Evolutionary conservation across 1,284 basidiomycete genomes (phyloP), one percentile per base, ranked within the genome.

Genomic region (Polyporus tsugae): DNA sequence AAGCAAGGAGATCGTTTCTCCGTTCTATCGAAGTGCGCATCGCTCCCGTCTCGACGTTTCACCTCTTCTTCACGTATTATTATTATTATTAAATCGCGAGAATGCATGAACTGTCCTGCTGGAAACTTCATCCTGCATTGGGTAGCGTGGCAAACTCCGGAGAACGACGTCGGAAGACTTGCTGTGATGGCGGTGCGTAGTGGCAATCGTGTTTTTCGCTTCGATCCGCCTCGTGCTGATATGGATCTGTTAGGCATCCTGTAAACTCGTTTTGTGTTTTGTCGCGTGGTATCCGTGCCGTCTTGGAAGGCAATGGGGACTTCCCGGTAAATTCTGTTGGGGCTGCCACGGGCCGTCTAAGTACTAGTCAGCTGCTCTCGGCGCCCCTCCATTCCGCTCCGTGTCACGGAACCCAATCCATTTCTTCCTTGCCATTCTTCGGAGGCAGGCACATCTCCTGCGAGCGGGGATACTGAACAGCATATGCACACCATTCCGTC

Each of bases 361-460:
- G 29, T 29, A 22, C 46, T 25, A 22, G 22, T 49, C 46, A 49
- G 15, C n/a, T 44, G n/a, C 60, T 42, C 17, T 55, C 29, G 41
- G 62, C 62, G 62, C 62, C 62, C 58, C 67, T 36, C 9, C 42
- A 53, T 55, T 46, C 42, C 57, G 55, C 10, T 39, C 57, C 64
- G 25, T 59, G 57, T 59, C 61, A 64, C 63, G 64, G 62, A 61
- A 52, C 41, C 55, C 52, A 65, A 38, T 17, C 33, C 11, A 46
- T 49, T 62, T 46, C n/a, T 22, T 29, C 22, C 39, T 38, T n/a
- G n/a, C 41, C 19, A 33, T 35, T 62, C 25, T 22, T 69, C 66
- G 41, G 62, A 66, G 59, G 42, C 64, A 57, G 68, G 65, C 60
- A 65, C 65, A 72, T 22, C 29, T 25, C 64, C 59, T 60, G 64